Evolutionary conservation across 192 early-diverging fungal species (phyloP), one percentile per base, ranked within the genome.

Genomic region (Podila clonocystis): DNA sequence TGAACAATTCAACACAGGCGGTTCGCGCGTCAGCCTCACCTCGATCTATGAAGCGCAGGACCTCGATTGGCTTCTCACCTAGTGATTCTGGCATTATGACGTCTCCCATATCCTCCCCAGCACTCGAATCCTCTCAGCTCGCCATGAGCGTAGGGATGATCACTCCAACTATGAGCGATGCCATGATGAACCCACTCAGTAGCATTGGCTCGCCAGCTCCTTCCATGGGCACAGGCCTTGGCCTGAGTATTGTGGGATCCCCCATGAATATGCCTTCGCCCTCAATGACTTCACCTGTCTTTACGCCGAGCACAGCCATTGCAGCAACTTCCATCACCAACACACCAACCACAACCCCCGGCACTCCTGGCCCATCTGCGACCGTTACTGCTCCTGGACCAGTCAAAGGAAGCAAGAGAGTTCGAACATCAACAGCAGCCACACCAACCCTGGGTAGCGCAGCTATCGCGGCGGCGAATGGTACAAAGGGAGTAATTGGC

Each of bases 31-130:
- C 70, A 24, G 65, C 65, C 3, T 80, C 77, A 4, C 77, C 77
- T 3, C 30, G 77, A 30, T 68, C 70, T 29, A 52, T 80, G 22
- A 80, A 80, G n/a, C 59, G 77, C 7, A 68, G 70, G 29, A 68
- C 77, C 7, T 80, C 77, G n/a, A 30, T 65, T 4, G 77, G 70
- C 0, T 68, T 69, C 13, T 72, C 70, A 5, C 77, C 77, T 9
- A 26, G 60, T 7, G 77, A 80, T 4, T 65, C 65, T 9, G 62
- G 66, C 4, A 41, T 64, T 5, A 26, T 64, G 28, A 29, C 50
- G 11, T 76, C 74, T 0, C 74, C 74, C 2, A 34, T 15, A 2
- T 58, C 50, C 2, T 80, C 71, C 1, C 71, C 77, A 26, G 66
- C 66, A 12, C 19, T 73, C 11, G 77, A 68, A n/a, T 62, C 62